Conservation (phyloP, 1,139 yeast species). For the Suhomyces bokatorum region DNA sequence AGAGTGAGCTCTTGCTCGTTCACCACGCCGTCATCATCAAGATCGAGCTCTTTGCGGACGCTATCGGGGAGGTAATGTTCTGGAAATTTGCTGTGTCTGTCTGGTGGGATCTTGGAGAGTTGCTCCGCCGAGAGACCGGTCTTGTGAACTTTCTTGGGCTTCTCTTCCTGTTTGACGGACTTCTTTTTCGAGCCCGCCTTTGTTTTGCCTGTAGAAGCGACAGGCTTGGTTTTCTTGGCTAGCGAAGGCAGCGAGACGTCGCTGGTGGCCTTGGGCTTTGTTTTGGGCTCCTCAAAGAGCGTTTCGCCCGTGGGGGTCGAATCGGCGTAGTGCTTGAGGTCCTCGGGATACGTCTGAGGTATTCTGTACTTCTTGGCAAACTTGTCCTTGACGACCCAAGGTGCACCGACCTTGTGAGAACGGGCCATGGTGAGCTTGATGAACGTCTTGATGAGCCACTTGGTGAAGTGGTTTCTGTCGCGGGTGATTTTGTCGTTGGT, state of each 20-base stretch:
- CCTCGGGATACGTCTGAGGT: slow-evolving; percentile 57
- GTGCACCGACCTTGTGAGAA: slow-evolving; percentile 86
- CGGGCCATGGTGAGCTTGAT: slow-evolving; percentile 81
- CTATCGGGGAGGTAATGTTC: slow-evolving; percentile 40
- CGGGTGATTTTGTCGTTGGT: slow-evolving; percentile 74
- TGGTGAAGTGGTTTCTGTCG: slow-evolving; percentile 85
- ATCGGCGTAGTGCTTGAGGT: slow-evolving; percentile 43
- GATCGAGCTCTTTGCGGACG: slow-evolving; percentile 25
- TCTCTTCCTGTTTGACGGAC: slow-evolving; percentile 5
- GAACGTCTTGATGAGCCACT: slow-evolving; percentile 85
- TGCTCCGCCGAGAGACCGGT: slow-evolving; percentile 4
- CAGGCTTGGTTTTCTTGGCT: slow-evolving; percentile 4
- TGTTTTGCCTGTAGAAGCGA: neutral
- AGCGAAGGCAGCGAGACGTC: neutral
- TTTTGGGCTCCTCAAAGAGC: slow-evolving; percentile 20
- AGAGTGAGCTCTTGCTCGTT: slow-evolving; percentile 10
- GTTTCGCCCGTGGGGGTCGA: slow-evolving; percentile 44
- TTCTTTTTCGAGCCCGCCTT: slow-evolving; percentile 8
- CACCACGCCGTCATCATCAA: slow-evolving; percentile 16
- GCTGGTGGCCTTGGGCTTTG: neutral
- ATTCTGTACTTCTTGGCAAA: slow-evolving; percentile 64
- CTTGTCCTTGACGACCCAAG: slow-evolving; percentile 90
- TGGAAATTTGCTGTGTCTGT: slow-evolving; percentile 28
- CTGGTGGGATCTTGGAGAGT: slow-evolving; percentile 8
- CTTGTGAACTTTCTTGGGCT: slow-evolving; percentile 5